A percentile compares a stretch with the other conserved stretches of the same genome.
Conservation (phyloP, 2,329 filamentous ascomycete species). For the Sporothrix inflata region DNA sequence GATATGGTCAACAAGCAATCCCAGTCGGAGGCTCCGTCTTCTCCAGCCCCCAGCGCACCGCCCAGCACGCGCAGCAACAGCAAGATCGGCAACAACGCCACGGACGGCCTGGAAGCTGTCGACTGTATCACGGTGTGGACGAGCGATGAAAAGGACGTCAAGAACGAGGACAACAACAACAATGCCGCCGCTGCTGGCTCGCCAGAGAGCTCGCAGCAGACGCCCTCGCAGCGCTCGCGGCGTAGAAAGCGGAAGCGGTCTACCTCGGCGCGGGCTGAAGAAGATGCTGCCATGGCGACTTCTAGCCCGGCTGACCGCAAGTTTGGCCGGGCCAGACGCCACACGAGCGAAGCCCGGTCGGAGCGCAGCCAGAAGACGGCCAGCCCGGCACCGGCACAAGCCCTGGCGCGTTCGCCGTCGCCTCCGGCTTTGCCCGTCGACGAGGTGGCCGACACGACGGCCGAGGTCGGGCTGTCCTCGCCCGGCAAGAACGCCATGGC, state of each 20-base stretch:
- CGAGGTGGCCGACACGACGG: not conserved
- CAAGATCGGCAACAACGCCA: conserved; percentile 28
- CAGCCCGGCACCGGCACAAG: not conserved
- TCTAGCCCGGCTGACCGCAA: not conserved
- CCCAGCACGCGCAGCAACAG: conserved; percentile 32
- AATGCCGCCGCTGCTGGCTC: conserved; percentile 25
- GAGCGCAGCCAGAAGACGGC: conserved; percentile 14
- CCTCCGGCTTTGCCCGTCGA: not conserved
- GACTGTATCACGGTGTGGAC: conserved; percentile 43
- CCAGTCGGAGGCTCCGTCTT: conserved; percentile 19
- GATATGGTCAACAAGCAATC: conserved; percentile 42
- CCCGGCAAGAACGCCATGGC: not conserved
- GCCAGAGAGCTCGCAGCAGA: conserved; percentile 26
- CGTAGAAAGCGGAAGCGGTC: conserved; percentile 33
- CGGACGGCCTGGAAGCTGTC: conserved; percentile 5
- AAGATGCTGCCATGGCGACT: not conserved
- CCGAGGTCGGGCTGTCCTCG: not conserved
- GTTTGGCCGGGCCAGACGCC: not conserved
- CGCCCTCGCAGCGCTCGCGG: conserved; percentile 13
- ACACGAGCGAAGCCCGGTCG: not conserved
- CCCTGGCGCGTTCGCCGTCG: not conserved
- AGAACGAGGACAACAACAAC: conserved; percentile 30
- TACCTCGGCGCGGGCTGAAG: conserved; percentile 28
- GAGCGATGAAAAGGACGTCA: conserved; percentile 27
- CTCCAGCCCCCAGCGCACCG: conserved; percentile 34